Percentiles rank a stretch among this genome's conserved stretches.
phyloP scores from a whole-genome alignment of 2,329 filamentous ascomycete genomes.

The Hymenoscyphus occultus region DNA sequence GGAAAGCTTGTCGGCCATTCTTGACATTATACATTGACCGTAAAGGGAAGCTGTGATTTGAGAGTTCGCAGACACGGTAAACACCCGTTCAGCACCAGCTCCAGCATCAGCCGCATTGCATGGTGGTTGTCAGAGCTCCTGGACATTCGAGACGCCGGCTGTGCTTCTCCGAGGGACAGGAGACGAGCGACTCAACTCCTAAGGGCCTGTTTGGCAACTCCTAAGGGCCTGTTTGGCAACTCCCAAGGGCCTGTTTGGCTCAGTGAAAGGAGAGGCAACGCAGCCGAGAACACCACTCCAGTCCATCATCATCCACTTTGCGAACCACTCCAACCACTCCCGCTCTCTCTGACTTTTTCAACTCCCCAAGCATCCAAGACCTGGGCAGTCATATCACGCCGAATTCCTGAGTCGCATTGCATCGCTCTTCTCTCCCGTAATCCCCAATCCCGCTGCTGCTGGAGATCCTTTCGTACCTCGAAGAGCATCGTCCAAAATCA shows the following conservation, averaged over 20 bases:
- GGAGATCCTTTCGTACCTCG: neutral
- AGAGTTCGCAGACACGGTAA: neutral
- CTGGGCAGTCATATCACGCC: neutral
- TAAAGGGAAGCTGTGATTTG: too few species aligned
- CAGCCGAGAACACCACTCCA: too few species aligned
- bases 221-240: too few species aligned
- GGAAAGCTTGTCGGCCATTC: too few species aligned
- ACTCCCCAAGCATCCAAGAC: neutral
- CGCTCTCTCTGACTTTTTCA: neutral
- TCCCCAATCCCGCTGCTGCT: neutral
- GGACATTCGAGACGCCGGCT: slow-evolving; percentile 1
- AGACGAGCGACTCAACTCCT: neutral
- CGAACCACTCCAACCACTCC: neutral
- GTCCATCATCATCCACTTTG: neutral
- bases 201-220: too few species aligned
- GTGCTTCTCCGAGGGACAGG: neutral
- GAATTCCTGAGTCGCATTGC: neutral
- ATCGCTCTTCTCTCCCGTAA: neutral
- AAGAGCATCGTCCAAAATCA: neutral
- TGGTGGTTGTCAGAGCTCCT: neutral
- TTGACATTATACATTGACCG: too few species aligned
- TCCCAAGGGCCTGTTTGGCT: too few species aligned
- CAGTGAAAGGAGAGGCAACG: too few species aligned
- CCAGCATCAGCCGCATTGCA: neutral
- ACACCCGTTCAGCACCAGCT: neutral